Evolutionary conservation across 2,329 filamentous ascomycete species (phyloP).

Genomic region (Fusarium redolens): DNA sequence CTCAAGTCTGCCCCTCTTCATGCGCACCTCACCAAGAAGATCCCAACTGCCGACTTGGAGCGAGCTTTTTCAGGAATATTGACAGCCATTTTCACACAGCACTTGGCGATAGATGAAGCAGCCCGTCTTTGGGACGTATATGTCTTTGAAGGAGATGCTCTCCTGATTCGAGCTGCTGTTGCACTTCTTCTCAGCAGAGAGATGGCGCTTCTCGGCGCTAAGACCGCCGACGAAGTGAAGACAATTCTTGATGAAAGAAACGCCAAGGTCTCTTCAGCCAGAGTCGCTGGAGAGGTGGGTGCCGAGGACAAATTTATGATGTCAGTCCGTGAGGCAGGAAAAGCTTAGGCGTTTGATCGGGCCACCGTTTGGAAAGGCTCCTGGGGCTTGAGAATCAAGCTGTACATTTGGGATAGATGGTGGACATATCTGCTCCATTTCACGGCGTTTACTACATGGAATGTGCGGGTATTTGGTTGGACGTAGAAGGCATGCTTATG

Average conservation of each 20-base stretch:
- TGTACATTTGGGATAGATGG: slow-evolving; percentile 46
- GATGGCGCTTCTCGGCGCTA: slow-evolving; percentile 62
- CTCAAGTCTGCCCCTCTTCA: slow-evolving; percentile 74
- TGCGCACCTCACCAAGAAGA: slow-evolving; percentile 67
- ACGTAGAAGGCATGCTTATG: slow-evolving; percentile 34
- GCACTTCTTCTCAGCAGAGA: slow-evolving; percentile 70
- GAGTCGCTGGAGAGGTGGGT: slow-evolving; percentile 55
- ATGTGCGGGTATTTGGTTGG: slow-evolving; percentile 32
- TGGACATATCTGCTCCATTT: slow-evolving; percentile 39
- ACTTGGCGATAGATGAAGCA: slow-evolving; percentile 75
- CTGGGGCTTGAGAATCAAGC: slow-evolving; percentile 22
- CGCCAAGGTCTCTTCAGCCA: slow-evolving; percentile 46
- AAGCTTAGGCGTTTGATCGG: slow-evolving; percentile 40
- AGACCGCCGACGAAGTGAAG: slow-evolving; percentile 58
- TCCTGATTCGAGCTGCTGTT: slow-evolving; percentile 77
- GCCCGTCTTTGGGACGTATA: slow-evolving; percentile 84
- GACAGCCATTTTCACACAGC: slow-evolving; percentile 70
- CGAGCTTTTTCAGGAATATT: slow-evolving; percentile 71
- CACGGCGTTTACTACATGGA: slow-evolving; percentile 42
- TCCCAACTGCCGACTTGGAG: slow-evolving; percentile 60
- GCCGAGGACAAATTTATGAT: slow-evolving; percentile 60
- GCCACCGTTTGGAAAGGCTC: slow-evolving; percentile 7
- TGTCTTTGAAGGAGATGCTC: slow-evolving; percentile 81
- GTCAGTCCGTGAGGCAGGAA: slow-evolving; percentile 51
- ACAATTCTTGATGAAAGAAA: slow-evolving; percentile 50